Conservation (phyloP, 148 eudicot species). For the Nepenthes gracilis region DNA sequence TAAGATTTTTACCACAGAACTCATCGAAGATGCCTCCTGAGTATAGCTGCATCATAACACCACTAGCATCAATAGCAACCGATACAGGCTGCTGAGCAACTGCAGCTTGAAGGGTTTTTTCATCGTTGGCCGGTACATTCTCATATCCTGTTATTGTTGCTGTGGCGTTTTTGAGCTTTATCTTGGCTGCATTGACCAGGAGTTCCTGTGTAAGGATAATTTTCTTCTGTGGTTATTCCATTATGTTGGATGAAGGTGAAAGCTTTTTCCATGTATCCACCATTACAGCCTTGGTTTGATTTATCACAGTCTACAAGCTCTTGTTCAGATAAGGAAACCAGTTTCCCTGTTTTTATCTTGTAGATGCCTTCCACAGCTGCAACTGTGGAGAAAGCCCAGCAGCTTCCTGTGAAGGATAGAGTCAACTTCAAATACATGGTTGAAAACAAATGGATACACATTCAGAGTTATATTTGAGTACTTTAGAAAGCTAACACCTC, state of each 20-base stretch:
- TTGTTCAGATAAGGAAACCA: constrained; percentile 27
- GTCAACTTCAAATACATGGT: background rate
- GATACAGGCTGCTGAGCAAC: constrained; percentile 53
- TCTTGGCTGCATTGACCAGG: constrained; percentile 20
- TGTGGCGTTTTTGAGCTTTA: constrained; percentile 10
- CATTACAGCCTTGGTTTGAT: constrained; percentile 43
- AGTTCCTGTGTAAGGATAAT: constrained; percentile 46
- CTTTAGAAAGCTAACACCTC: too few relatives aligned
- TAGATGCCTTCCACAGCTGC: constrained; percentile 27
- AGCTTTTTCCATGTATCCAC: constrained; percentile 58
- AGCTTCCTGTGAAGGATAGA: constrained; percentile 20
- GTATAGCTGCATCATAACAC: constrained; percentile 43
- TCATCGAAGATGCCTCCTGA: constrained; percentile 40
- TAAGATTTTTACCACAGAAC: constrained; percentile 28
- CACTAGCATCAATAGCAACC: constrained; percentile 50
- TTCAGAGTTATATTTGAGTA: background rate
- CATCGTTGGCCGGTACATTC: constrained; percentile 20
- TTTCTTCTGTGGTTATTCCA: constrained; percentile 38
- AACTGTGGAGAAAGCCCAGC: constrained; percentile 32
- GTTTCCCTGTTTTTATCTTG: constrained; percentile 20
- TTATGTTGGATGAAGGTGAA: constrained; percentile 31
- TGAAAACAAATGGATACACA: background rate
- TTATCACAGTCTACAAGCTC: constrained; percentile 51
- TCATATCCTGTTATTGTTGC: constrained; percentile 26
- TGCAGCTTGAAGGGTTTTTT: constrained; percentile 26